Evolutionary conservation across 192 early-diverging fungal species (phyloP), one percentile per base, ranked within the genome.

Genomic region (Linnemannia zychae): DNA sequence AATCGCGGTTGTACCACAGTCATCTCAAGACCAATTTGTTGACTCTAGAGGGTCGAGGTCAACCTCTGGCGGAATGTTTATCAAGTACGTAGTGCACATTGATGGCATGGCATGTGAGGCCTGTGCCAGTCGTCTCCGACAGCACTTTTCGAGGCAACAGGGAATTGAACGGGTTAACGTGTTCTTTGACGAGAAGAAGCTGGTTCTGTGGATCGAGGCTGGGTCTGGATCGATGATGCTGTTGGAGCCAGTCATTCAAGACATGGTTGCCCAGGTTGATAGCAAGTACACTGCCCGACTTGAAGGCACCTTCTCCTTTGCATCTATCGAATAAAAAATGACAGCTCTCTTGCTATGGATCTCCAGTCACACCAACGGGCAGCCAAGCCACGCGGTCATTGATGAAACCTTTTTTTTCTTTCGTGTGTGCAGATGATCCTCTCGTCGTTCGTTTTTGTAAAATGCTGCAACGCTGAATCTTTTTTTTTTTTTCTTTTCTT

Each of bases 101-200:
- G 72, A 91, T 3, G 91, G 91, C 16, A 87, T 92, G 57, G 80
- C 80, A 2, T 92, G 91, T 52, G 80, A 87, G 65, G 89, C 89
- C 2, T 92, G 91, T 74, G 91, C 90, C 0, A 92, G 86, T 71
- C 76, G 88, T 65, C 82, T 92, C 13, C 90, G 89, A 36, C 77
- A 81, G 17, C 47, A 70, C 20, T 78, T 92, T 36, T 69, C 75
- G 44, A 48, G 36, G 16, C 53, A 73, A 40, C 60, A 66, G 3
- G 70, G 67, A 9, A 73, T 92, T 11, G 75, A 72, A 6, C 66
- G 76, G 50, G 88, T 79, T 34, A 88, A 78, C 7, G 80, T 91
- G 17, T 90, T 85, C 38, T 90, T 89, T 69, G 67, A 72, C 9
- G 88, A 90, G 17, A 77, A 77, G 47, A 77, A 71, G 34, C 28